Evolutionary conservation across 306 rosid genomes (phyloP).

Genomic region (Urtica urens): DNA sequence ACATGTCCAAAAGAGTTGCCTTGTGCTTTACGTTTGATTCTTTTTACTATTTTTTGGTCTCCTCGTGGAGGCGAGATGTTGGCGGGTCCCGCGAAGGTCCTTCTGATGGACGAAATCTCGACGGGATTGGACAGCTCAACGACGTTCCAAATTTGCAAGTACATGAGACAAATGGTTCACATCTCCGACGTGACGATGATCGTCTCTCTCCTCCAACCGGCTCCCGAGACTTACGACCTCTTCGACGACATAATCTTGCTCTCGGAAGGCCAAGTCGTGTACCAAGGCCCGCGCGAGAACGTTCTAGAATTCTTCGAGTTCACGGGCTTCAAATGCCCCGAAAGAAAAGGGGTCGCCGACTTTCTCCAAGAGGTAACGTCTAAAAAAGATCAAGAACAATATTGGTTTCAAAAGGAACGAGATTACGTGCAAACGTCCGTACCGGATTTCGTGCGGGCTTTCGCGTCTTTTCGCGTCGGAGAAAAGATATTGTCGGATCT

Average conservation of each 20-base stretch:
- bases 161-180: conserved; percentile 83
- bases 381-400: conserved; percentile 72
- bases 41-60: not conserved
- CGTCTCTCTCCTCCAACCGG: conserved; percentile 49
- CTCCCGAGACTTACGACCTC: conserved; percentile 53
- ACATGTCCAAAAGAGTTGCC: no score
- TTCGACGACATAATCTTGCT: conserved; percentile 47
- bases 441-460: conserved; percentile 36
- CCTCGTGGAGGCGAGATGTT: conserved; percentile 66
- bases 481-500: conserved; percentile 35
- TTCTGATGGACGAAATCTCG: conserved; percentile 83
- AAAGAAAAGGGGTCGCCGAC: conserved; percentile 77
- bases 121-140: conserved; percentile 91
- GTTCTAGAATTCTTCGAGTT: conserved; percentile 54
- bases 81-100: conserved; percentile 76
- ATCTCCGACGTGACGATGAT: conserved; percentile 62
- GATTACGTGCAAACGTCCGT: conserved; percentile 49
- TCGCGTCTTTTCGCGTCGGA: conserved; percentile 36
- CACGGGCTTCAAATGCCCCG: conserved; percentile 61
- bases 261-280: conserved; percentile 63
- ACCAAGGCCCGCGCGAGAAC: conserved; percentile 58
- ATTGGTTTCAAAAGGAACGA: conserved; percentile 41
- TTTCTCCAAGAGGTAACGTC: conserved; percentile 84
- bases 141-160: conserved; percentile 70
- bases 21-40: not conserved